phyloP scores from a whole-genome alignment of 257 asterid species.

The Ajuga chamaepitys region DNA sequence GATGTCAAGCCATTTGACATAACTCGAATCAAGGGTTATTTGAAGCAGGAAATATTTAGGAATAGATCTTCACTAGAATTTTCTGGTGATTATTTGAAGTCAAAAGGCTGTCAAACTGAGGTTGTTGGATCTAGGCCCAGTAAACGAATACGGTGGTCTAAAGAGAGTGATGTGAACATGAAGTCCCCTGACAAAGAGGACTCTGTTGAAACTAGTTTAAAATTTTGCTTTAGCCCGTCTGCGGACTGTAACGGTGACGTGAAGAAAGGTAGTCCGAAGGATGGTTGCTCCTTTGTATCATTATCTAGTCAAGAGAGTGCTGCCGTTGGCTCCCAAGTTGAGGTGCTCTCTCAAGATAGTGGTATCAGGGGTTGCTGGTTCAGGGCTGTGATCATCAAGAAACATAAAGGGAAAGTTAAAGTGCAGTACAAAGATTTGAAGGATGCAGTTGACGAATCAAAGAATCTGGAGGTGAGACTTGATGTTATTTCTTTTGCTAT shows the following conservation, averaged over 20 bases:
- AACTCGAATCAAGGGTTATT: slow-evolving; percentile 60
- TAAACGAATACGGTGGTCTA: slow-evolving; percentile 55
- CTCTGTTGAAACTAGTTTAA: slow-evolving; percentile 12
- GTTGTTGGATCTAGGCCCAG: slow-evolving; percentile 37
- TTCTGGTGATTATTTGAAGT: slow-evolving; percentile 20
- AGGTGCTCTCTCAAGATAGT: slow-evolving; percentile 82
- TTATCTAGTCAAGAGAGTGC: slow-evolving; percentile 9
- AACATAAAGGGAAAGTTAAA: slow-evolving; percentile 64
- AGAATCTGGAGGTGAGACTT: slow-evolving; percentile 55
- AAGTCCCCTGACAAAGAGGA: slow-evolving; percentile 20
- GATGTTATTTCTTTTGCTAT: background rate
- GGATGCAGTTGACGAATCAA: slow-evolving; percentile 68
- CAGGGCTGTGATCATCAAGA: slow-evolving; percentile 64
- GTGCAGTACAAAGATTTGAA: slow-evolving; percentile 58
- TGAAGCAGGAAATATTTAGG: slow-evolving; percentile 58
- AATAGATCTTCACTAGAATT: slow-evolving; percentile 18
- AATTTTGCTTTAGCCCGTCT: slow-evolving; percentile 1
- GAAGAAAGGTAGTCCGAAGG: slow-evolving; percentile 2
- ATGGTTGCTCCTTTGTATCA: slow-evolving; percentile 10
- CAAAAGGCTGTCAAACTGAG: slow-evolving; percentile 22
- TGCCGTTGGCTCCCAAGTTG: slow-evolving; percentile 59
- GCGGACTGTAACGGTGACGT: slow-evolving; percentile 2
- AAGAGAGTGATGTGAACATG: slow-evolving; percentile 24
- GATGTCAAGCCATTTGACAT: slow-evolving; percentile 59
- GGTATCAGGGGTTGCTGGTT: slow-evolving; percentile 95